Base-by-base conservation (phyloP, 2,329 filamentous ascomycete genomes). In the Xylaria sp. region DNA sequence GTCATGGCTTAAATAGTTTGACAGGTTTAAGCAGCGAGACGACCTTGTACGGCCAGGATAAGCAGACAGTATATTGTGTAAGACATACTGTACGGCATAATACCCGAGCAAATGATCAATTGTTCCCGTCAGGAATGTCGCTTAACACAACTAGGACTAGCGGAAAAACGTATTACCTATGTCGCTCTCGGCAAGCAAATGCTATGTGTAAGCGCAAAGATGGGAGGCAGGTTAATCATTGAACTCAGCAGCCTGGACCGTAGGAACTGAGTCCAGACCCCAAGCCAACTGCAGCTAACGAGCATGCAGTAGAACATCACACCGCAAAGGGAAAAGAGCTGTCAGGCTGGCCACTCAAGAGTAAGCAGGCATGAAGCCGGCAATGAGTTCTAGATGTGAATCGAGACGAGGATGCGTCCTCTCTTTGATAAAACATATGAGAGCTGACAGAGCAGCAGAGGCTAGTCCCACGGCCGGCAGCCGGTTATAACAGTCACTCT, bases 401-500 rank as follows among this genome's bases (percentile, higher is more conserved):
- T 50, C 44, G 54, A 67, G 59, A 59, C 18, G 12, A 31, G 15
- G 3, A 46, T 54, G n/a, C 18, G 5, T 34, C 28, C 10, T 44
- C 39, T 25, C 10, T 34, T 28, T 23, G 31, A 20, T 20, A 51
- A 51, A 10, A 51, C 55, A 60, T 52, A 65, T 59, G 28, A 55
- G 66, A 57, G 28, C 8, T 15, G 12, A 23, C 18, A 41, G n/a
- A 25, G 55, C 25, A 25, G 48, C 39, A n/a, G 50, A 41, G 51
- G 57, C 55, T 20, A 65, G 51, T n/a, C 12, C 20, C 10, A 28
- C 28, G 57, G 44, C 66, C 25, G 5, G 51, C 66, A 41, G 13
- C 56, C 55, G 66, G 66, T 31, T 68, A 66, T 66, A 39, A 65
- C 15, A 34, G 15, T 39, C 37, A 60, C 55, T 54, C 46, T 44